phyloP scores from a whole-genome alignment of 768 basidiomycete genomes.

The Leccinum broughii region DNA sequence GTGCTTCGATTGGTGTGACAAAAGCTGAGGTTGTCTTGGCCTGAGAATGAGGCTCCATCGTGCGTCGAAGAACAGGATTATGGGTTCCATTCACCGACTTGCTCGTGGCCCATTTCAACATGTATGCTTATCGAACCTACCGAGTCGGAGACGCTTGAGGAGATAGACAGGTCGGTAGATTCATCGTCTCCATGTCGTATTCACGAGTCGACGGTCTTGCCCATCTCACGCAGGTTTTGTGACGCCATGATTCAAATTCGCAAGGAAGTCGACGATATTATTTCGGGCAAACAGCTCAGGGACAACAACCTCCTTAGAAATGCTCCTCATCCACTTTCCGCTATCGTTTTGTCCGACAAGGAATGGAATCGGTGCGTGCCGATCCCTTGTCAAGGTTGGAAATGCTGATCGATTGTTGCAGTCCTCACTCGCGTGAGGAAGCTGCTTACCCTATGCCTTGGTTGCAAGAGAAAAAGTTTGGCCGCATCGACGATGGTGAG shows the following conservation, averaged over 20 bases:
- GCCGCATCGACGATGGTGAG: no score
- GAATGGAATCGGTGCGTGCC: constrained; percentile 80
- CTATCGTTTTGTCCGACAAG: constrained; percentile 66
- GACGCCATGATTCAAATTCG: constrained; percentile 98
- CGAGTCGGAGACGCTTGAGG: constrained; percentile 91
- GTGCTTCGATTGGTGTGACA: constrained; percentile 52
- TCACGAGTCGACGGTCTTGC: background rate
- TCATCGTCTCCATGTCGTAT: background rate
- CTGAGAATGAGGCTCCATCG: background rate
- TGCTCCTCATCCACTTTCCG: constrained; percentile 86
- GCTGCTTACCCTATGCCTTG: no score
- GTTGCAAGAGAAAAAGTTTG: no score
- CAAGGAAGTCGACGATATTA: constrained; percentile 85
- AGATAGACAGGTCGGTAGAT: constrained; percentile 73
- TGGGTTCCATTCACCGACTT: constrained; percentile 96
- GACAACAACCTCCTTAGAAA: constrained; percentile 95
- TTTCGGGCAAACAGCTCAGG: constrained; percentile 82
- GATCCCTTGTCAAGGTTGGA: no score
- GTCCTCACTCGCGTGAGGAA: no score
- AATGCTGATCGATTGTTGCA: no score
- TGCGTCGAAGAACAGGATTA: constrained; percentile 57
- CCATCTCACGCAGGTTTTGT: constrained; percentile 66
- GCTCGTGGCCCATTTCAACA: constrained; percentile 96
- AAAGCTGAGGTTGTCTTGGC: constrained; percentile 55
- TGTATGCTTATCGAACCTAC: constrained; percentile 99